Base-by-base conservation (phyloP, 2,329 filamentous ascomycete genomes). In the Triangularia setosa region DNA sequence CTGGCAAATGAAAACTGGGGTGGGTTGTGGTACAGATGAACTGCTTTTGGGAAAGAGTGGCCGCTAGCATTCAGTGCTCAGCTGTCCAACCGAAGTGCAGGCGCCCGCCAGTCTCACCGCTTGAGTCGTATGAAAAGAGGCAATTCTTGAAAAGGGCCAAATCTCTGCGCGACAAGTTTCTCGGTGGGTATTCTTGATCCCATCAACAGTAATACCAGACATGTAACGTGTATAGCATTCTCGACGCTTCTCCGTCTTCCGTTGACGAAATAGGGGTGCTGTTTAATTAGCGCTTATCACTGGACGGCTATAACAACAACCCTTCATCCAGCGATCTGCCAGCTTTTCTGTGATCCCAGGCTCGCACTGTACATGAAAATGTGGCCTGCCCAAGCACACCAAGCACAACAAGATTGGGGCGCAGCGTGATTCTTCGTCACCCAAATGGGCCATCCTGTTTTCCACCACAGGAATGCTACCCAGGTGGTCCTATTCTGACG, bases 211-310 rank as follows among this genome's bases (percentile, higher is more conserved):
- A 58, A 59, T 25, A 44, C 56, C 40, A n/a, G 40, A 48, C n/a
- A 16, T 7, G 48, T 60, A 60, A 60, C 53, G n/a, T 40, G 35
- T 4, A n/a, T n/a, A n/a, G 4, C 14, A 12, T 40, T 40, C 35
- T 18, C 35, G 35, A 40, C 35, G 16, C 35, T 40, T 40, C 35
- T 25, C 23, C 52, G 23, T 55, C 52, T 60, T 27, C 58, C 33
- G 48, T 60, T 53, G 48, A 60, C 44, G 24, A 23, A 58, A 62
- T 18, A 27, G 27, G 55, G 35, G 33, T 58, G 55, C 40, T 40
- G 54, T 58, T 63, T 63, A 63, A 63, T 63, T 63, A 35, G 61
- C 61, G 61, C 61, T 59, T 48, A 56, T 62, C 52, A 58, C 25
- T 23, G 57, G 23, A 48, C 23, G 57, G 30, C 33, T 48, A 60